Percentiles rank a stretch among this genome's conserved stretches.
Evolutionary conservation across 305 asterid genomes (phyloP).

Genomic region (Euphrasia arctica): DNA sequence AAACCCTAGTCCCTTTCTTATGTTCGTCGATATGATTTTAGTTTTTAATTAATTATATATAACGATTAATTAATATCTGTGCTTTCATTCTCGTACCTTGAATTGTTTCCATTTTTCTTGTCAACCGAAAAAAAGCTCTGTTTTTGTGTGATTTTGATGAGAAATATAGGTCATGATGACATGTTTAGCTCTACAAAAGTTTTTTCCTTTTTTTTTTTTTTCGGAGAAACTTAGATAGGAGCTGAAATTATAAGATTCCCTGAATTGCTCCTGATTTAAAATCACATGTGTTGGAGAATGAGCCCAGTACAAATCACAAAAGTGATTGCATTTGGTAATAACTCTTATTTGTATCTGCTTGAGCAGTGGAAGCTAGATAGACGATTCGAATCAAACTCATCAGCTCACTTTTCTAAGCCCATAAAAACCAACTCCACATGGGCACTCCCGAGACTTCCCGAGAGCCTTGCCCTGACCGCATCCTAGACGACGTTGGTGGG

Average conservation of each 20-base stretch:
- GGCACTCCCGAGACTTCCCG: conserved; percentile 60
- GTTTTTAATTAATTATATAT: neutral
- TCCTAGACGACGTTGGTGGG: conserved; percentile 54
- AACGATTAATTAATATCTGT: neutral
- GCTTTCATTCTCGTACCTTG: neutral
- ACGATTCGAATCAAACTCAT: neutral
- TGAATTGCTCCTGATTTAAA: too few relatives aligned
- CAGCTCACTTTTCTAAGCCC: neutral
- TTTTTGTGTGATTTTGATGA: neutral
- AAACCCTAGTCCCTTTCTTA: conserved; percentile 11
- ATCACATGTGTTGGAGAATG: neutral
- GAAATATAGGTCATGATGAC: neutral
- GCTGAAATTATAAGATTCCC: neutral
- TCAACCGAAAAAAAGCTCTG: conserved; percentile 7
- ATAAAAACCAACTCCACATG: conserved; percentile 22
- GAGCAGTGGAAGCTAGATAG: neutral
- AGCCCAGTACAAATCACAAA: neutral
- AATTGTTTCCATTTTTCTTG: neutral
- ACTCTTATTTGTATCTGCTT: neutral
- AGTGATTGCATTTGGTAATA: neutral
- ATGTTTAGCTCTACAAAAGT: neutral
- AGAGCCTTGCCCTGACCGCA: conserved; percentile 64
- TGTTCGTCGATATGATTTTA: neutral
- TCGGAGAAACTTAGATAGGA: neutral
- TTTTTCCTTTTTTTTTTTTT: neutral